Percentiles rank a stretch among this genome's conserved stretches.
phyloP scores from a whole-genome alignment of 139 green algal genomes.

The Ulvella scutata region DNA sequence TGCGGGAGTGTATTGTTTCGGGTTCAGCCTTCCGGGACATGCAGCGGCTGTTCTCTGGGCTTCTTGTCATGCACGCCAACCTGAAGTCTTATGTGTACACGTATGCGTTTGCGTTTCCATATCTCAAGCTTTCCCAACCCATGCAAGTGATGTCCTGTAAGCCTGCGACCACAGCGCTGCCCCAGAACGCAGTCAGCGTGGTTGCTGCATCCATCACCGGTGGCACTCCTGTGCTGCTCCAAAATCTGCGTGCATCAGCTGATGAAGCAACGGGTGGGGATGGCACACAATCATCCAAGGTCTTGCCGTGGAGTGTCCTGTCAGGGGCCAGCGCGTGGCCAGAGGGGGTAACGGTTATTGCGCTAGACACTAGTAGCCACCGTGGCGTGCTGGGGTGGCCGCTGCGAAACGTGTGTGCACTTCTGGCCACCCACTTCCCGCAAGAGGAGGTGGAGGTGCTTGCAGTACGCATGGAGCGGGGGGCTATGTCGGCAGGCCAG shows the following conservation, averaged over 20 bases:
- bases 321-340: too few relatives aligned
- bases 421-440: neutral
- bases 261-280: too few relatives aligned
- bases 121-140: neutral
- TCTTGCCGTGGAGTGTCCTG: too few relatives aligned
- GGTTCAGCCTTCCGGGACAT: slow-evolving; percentile 34
- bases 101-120: slow-evolving; percentile 45
- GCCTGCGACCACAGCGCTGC: neutral
- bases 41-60: slow-evolving; percentile 34
- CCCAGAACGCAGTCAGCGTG: neutral
- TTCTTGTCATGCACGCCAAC: slow-evolving; percentile 68
- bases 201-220: too few relatives aligned
- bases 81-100: slow-evolving; percentile 77
- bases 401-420: neutral
- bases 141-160: neutral
- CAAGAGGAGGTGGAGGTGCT: neutral
- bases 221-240: too few relatives aligned
- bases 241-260: too few relatives aligned
- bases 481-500: neutral
- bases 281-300: too few relatives aligned
- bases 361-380: neutral
- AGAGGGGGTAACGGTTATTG: neutral
- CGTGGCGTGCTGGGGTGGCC: neutral
- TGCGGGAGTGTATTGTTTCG: slow-evolving; percentile 53
- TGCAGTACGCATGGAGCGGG: neutral